These are phyloP conservation scores for Garcia nutans DNA, from an alignment of 345 rosid genomes.

Conservation along the genomic window DNA sequence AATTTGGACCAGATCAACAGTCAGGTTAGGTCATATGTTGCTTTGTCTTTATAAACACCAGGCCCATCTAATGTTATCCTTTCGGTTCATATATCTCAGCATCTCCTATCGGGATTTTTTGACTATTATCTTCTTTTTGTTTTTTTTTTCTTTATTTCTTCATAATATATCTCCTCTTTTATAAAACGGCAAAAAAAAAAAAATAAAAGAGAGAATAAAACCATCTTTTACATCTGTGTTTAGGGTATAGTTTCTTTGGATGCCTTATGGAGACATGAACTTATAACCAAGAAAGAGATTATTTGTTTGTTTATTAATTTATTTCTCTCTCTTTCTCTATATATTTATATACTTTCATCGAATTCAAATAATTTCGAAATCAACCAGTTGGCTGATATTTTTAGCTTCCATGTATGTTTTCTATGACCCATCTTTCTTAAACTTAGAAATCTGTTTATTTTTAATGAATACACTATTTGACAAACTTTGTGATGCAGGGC, in stretches of 20 bases:
- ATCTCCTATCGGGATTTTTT: neutral
- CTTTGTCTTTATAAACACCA: neutral
- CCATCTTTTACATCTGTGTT: neutral
- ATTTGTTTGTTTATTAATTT: too few species aligned
- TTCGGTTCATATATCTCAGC: constrained; percentile 9
- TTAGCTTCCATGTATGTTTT: constrained; percentile 21
- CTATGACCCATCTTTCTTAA: neutral
- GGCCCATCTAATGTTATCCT: neutral
- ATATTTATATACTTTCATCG: neutral
- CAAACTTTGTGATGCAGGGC: constrained; percentile 34
- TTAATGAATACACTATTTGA: neutral
- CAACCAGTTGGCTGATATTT: too few species aligned
- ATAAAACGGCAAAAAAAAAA: neutral
- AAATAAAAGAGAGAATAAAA: neutral
- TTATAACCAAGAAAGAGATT: too few species aligned
- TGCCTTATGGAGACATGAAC: too few species aligned
- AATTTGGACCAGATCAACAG: constrained; percentile 7
- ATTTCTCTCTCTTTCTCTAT: too few species aligned
- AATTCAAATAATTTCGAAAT: constrained; percentile 2
- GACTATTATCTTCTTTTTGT: neutral
- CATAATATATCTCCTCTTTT: too few species aligned
- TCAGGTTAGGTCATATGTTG: too few species aligned
- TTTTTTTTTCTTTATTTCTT: neutral
- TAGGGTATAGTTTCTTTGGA: neutral
- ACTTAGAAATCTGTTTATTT: neutral